Conservation (phyloP, 2,329 filamentous ascomycete species). For the Alternaria viburni region DNA sequence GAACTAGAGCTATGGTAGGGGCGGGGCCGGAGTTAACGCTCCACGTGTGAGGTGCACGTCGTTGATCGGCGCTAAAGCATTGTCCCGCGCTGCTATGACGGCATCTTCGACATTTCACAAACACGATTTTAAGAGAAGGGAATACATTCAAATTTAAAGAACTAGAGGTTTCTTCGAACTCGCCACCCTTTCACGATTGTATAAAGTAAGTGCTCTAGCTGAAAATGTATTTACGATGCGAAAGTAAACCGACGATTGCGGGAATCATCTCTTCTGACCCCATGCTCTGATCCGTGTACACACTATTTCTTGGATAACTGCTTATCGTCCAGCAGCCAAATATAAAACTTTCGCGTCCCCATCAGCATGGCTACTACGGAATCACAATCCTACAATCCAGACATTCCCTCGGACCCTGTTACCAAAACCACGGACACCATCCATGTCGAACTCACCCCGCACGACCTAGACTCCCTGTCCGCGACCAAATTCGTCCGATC, state of each 20-base stretch:
- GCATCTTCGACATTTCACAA: slow-evolving; percentile 20
- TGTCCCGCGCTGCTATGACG: slow-evolving; percentile 23
- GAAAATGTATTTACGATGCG: not conserved
- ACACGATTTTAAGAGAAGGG: not conserved
- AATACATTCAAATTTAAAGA: not conserved
- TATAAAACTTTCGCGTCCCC: not conserved
- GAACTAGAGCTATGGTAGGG: slow-evolving; percentile 13
- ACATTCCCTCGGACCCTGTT: slow-evolving; percentile 36
- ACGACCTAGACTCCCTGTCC: slow-evolving; percentile 62
- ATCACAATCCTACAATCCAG: slow-evolving; percentile 29
- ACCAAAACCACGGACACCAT: slow-evolving; percentile 51
- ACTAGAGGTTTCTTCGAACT: not conserved
- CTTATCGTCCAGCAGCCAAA: not conserved
- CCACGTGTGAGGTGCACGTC: slow-evolving; percentile 23
- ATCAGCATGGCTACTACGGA: slow-evolving; percentile 36
- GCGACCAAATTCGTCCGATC: slow-evolving; percentile 72
- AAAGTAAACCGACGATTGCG: not conserved
- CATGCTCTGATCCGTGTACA: not conserved
- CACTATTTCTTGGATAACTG: not conserved
- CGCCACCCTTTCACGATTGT: not conserved
- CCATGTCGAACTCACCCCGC: slow-evolving; percentile 72
- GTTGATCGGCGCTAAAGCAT: slow-evolving; percentile 12
- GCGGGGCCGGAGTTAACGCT: slow-evolving; percentile 17
- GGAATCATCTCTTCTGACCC: not conserved
- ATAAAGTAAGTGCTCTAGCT: not conserved